A percentile compares a stretch with the other conserved stretches of the same genome.
Conservation (phyloP, 805 yeast genomes). For the Saccharomyces paradoxus region DNA sequence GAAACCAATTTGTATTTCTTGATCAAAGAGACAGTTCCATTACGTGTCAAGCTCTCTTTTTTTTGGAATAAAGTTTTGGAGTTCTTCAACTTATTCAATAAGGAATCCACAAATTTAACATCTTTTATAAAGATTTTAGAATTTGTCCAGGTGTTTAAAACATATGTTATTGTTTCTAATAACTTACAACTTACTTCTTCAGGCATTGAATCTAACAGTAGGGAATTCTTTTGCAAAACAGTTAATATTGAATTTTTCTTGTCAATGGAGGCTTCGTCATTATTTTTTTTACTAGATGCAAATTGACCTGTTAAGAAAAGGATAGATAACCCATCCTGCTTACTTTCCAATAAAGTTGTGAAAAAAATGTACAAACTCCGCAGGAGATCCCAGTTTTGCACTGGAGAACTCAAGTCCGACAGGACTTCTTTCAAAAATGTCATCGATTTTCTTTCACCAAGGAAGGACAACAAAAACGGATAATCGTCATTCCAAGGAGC, state of each 20-base stretch:
- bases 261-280: slow-evolving; percentile 2
- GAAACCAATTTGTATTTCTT: slow-evolving; percentile 53
- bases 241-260: slow-evolving; percentile 39
- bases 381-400: slow-evolving; percentile 46
- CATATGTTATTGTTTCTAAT: slow-evolving; percentile 63
- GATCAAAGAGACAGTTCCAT: slow-evolving; percentile 34
- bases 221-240: slow-evolving; percentile 47
- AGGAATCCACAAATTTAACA: slow-evolving; percentile 27
- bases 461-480: slow-evolving; percentile 75
- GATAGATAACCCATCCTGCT: slow-evolving; percentile 71
- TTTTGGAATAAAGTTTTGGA: slow-evolving; percentile 19
- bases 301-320: slow-evolving; percentile 47
- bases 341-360: slow-evolving; percentile 58
- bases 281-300: slow-evolving; percentile 33
- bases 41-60: slow-evolving; percentile 1
- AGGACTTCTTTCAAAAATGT: slow-evolving; percentile 53
- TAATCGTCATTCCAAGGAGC: slow-evolving; percentile 51
- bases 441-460: slow-evolving; percentile 59
- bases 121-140: slow-evolving; percentile 47
- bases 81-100: slow-evolving; percentile 32
- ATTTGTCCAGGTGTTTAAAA: slow-evolving; percentile 72
- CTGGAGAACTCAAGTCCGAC: slow-evolving; percentile 48
- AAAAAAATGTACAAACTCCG: slow-evolving; percentile 55
- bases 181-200: slow-evolving; percentile 57
- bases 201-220: slow-evolving; percentile 47